Conservation (phyloP, 371 early-diverging fungal species). For the Haplosporangium sp. region DNA sequence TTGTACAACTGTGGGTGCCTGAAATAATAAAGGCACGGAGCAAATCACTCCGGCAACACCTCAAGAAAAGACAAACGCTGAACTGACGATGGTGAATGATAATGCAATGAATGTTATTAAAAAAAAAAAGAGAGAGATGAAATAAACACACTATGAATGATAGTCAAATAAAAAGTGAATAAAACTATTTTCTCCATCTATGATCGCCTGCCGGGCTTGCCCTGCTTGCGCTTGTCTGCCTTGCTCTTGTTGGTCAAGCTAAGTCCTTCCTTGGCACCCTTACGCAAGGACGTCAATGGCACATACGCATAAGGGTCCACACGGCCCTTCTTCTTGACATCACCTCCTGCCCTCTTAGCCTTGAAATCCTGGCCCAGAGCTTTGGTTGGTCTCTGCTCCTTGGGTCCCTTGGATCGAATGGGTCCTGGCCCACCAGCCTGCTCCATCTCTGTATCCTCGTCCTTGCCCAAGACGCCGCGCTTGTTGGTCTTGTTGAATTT, state of each 20-base stretch:
- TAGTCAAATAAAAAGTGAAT: too few relatives aligned
- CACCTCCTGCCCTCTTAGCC: conserved; percentile 89
- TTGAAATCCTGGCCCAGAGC: conserved; percentile 66
- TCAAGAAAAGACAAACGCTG: too few relatives aligned
- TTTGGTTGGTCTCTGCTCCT: conserved; percentile 40
- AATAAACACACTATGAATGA: too few relatives aligned
- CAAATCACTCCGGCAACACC: too few relatives aligned
- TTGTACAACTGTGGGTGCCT: too few relatives aligned
- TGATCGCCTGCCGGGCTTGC: conserved; percentile 46
- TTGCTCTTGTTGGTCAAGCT: conserved; percentile 54
- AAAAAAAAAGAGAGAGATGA: too few relatives aligned
- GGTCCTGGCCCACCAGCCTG: conserved; percentile 45
- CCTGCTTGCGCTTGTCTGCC: conserved; percentile 49
- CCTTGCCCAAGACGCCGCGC: conserved; percentile 63
- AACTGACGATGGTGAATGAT: too few relatives aligned
- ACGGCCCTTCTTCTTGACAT: conserved; percentile 88
- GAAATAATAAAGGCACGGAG: too few relatives aligned
- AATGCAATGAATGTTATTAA: too few relatives aligned
- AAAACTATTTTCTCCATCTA: not conserved
- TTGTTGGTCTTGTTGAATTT: conserved; percentile 85
- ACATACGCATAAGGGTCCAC: conserved; percentile 97
- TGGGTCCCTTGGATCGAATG: conserved; percentile 46
- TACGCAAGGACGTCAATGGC: conserved; percentile 71
- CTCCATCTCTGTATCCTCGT: conserved; percentile 66
- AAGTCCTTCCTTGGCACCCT: conserved; percentile 49